These are phyloP conservation scores for Pichia sorboxylosa DNA, from an alignment of 1,139 yeast genomes.

Conservation along the genomic window DNA sequence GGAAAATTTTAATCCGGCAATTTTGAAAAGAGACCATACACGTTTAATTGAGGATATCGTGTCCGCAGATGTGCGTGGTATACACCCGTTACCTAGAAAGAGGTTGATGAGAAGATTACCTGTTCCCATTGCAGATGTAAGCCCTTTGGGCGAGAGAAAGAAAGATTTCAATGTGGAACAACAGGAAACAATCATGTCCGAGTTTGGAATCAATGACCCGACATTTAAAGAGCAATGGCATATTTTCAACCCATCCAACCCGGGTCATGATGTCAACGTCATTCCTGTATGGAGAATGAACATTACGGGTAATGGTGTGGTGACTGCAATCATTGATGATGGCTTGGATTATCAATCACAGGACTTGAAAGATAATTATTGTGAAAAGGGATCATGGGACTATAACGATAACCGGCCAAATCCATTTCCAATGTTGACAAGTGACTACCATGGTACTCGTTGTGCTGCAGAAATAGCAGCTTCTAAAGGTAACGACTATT, in stretches of 20 bases:
- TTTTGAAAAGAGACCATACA: constrained; percentile 16
- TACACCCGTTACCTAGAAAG: constrained; percentile 42
- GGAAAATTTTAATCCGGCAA: constrained; percentile 1
- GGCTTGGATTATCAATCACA: constrained; percentile 75
- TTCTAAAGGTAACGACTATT: constrained; percentile 64
- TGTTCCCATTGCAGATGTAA: constrained; percentile 19
- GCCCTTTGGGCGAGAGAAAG: constrained; percentile 3
- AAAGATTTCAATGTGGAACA: constrained; percentile 30
- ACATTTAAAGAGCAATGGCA: constrained; percentile 84
- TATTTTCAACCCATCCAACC: constrained; percentile 54
- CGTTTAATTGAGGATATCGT: constrained; percentile 18
- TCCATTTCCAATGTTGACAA: constrained; percentile 72
- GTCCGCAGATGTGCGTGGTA: constrained; percentile 27
- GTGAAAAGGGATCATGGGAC: constrained; percentile 77
- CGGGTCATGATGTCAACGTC: constrained; percentile 82
- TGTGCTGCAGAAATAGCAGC: constrained; percentile 98
- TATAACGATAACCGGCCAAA: constrained; percentile 63
- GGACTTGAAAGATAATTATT: constrained; percentile 65
- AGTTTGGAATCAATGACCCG: constrained; percentile 68
- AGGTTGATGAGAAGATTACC: constrained; percentile 36
- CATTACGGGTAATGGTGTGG: constrained; percentile 70
- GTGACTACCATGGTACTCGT: constrained; percentile 92
- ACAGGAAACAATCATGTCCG: constrained; percentile 33
- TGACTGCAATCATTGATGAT: constrained; percentile 87
- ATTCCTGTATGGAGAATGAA: constrained; percentile 77